Evolutionary conservation across 352 stramenopile species (phyloP).

Genomic region (Globisporangium paroecandrum): DNA sequence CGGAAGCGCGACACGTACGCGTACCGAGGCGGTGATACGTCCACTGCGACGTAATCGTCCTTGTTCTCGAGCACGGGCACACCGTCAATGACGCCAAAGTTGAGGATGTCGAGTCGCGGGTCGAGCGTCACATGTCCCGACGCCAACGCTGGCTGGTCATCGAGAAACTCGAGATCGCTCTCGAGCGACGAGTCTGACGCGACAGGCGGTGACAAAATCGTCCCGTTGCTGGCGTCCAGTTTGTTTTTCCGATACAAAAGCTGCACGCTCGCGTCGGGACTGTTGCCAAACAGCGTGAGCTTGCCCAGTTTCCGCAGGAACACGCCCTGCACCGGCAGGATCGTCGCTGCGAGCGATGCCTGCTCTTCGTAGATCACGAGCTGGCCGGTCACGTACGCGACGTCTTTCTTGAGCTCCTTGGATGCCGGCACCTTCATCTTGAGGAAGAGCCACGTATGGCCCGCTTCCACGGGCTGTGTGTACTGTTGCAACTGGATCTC

Average conservation of each 20-base stretch:
- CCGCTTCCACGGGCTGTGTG: conserved; percentile 64
- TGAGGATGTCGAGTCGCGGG: conserved; percentile 51
- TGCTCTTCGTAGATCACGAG: conserved; percentile 84
- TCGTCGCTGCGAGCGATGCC: conserved; percentile 70
- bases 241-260: conserved; percentile 63
- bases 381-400: conserved; percentile 77
- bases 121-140: conserved; percentile 26
- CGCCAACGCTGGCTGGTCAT: conserved; percentile 7
- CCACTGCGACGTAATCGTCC: conserved; percentile 65
- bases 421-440: conserved; percentile 75
- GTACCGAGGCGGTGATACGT: conserved; percentile 78
- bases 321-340: conserved; percentile 78
- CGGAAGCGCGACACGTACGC: conserved; percentile 77
- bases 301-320: conserved; percentile 70
- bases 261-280: conserved; percentile 72
- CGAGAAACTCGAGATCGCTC: conserved; percentile 27
- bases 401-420: conserved; percentile 64
- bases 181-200: conserved; percentile 13
- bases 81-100: conserved; percentile 59
- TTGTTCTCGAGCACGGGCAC: conserved; percentile 55
- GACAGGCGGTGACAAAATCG: conserved; percentile 17
- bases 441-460: conserved; percentile 75
- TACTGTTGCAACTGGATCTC: conserved; percentile 79
- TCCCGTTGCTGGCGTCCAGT: conserved; percentile 12
- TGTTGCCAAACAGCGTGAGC: conserved; percentile 83